A percentile compares a stretch with the other conserved stretches of the same genome.
Conservation (phyloP, 805 yeast genomes). For the Lipomyces lipofer region DNA sequence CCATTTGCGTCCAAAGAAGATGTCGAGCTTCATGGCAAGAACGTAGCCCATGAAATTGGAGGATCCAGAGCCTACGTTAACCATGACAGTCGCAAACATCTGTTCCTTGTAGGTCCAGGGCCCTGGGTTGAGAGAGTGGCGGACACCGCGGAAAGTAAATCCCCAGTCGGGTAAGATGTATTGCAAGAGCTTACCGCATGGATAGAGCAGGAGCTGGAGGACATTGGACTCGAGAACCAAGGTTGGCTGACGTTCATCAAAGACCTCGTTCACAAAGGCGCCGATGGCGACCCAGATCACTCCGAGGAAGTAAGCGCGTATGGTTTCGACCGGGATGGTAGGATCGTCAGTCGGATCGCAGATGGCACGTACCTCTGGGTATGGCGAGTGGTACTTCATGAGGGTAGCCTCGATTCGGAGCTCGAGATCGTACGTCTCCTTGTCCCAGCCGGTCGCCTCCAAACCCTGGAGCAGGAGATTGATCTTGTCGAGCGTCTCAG, state of each 20-base stretch:
- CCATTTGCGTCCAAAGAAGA: conserved; percentile 31
- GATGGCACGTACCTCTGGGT: conserved; percentile 66
- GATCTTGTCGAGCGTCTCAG: conserved; percentile 7
- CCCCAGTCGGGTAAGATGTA: conserved; percentile 18
- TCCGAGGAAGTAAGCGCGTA: conserved; percentile 56
- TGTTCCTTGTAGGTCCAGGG: conserved; percentile 64
- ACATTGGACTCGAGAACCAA: conserved; percentile 59
- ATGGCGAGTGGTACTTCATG: conserved; percentile 42
- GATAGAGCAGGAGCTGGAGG: conserved; percentile 65
- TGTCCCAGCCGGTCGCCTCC: neutral
- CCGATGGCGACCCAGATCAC: conserved; percentile 57
- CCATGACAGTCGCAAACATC: conserved; percentile 53
- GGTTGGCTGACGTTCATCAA: conserved; percentile 59
- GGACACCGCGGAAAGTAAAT: conserved; percentile 37
- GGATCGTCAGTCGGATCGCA: conserved; percentile 62
- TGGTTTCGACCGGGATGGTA: conserved; percentile 48
- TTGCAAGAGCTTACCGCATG: conserved; percentile 49
- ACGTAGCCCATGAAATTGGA: conserved; percentile 17
- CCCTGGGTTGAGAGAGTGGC: conserved; percentile 54
- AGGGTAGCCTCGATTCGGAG: conserved; percentile 17
- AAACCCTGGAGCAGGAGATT: neutral
- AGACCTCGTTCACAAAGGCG: conserved; percentile 59
- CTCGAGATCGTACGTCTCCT: conserved; percentile 11
- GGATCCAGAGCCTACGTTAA: conserved; percentile 17
- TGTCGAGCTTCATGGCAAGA: conserved; percentile 14